Conservation (phyloP, 345 rosid genomes). For the Hirschfeldia incana region DNA sequence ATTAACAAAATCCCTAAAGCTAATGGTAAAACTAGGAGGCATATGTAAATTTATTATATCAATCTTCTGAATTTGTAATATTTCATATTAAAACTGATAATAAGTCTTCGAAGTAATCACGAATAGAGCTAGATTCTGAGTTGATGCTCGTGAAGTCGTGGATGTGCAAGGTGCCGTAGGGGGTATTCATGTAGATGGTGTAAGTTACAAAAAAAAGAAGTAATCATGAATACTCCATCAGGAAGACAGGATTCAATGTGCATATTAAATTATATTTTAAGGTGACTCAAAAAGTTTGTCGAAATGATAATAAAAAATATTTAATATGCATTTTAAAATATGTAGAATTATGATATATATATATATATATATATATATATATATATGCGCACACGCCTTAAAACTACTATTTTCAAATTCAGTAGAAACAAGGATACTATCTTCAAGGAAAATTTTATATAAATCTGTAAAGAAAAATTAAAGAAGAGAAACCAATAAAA, state of each 20-base stretch:
- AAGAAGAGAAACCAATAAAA: too few relatives aligned
- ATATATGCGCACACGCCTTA: neutral
- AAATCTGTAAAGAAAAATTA: too few relatives aligned
- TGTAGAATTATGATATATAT: too few relatives aligned
- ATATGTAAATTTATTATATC: conserved; percentile 17
- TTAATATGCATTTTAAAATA: neutral
- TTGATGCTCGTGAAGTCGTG: too few relatives aligned
- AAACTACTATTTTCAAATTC: neutral
- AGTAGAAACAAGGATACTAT: neutral
- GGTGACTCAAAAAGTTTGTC: neutral
- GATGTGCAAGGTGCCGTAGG: too few relatives aligned
- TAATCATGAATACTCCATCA: neutral
- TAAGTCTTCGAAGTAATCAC: too few relatives aligned
- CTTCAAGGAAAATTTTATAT: too few relatives aligned
- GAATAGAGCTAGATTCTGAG: neutral
- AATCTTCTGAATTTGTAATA: too few relatives aligned
- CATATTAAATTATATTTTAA: neutral
- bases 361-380: neutral
- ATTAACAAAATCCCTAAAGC: conserved; percentile 56
- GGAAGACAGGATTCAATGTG: neutral
- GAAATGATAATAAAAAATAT: neutral
- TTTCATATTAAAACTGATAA: too few relatives aligned
- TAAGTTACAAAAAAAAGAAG: neutral
- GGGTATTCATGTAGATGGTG: neutral
- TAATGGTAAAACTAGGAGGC: conserved; percentile 33